A percentile compares a stretch with the other conserved stretches of the same genome.
Evolutionary conservation across 148 eudicot species (phyloP).

Genomic region (Rhododendron molle): DNA sequence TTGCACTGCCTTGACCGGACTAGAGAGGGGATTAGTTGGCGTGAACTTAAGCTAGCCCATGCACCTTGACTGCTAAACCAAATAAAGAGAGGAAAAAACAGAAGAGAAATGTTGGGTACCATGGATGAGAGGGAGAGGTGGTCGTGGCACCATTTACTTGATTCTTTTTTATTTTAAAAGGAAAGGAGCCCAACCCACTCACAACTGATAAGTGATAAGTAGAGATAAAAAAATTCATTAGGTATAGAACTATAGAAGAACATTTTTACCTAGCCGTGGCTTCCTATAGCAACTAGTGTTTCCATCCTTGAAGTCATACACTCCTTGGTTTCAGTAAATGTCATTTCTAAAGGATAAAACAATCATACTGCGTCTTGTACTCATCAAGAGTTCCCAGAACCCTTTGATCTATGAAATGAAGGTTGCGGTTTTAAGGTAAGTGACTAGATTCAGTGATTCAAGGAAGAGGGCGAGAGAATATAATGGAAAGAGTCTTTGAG

Average conservation of each 20-base stretch:
- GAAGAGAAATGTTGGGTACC: background rate
- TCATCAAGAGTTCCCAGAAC: background rate
- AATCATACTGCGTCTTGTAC: background rate
- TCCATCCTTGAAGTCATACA: background rate
- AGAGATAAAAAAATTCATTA: background rate
- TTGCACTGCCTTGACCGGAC: background rate
- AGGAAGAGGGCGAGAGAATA: background rate
- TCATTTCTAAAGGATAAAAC: background rate
- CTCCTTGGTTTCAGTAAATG: background rate
- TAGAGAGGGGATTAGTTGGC: background rate
- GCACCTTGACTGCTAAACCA: background rate
- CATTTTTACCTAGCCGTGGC: background rate
- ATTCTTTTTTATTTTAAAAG: background rate
- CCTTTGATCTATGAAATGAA: background rate
- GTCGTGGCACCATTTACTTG: background rate
- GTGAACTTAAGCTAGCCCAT: background rate
- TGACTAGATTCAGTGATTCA: background rate
- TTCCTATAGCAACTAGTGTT: background rate
- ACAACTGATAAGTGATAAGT: background rate
- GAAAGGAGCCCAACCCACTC: background rate
- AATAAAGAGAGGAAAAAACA: background rate
- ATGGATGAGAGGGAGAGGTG: background rate
- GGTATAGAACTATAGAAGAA: background rate
- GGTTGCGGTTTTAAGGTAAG: background rate
- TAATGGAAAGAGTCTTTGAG: background rate